phyloP scores from a whole-genome alignment of 768 basidiomycete species.

The Pleurotus platypus region DNA sequence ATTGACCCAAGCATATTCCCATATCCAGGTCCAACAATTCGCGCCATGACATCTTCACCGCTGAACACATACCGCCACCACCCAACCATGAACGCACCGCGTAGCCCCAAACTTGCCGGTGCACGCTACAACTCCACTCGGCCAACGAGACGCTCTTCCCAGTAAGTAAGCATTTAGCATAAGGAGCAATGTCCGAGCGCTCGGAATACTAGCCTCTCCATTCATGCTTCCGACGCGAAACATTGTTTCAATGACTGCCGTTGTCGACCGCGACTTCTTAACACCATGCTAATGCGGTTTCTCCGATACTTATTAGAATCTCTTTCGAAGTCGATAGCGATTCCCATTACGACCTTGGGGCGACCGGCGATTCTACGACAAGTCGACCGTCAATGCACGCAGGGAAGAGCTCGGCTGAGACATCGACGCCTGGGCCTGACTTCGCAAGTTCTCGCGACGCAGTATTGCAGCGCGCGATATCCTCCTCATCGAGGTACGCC shows the following conservation, averaged over 20 bases:
- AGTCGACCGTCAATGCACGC: neutral
- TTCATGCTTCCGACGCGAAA: neutral
- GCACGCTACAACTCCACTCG: neutral
- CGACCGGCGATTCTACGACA: neutral
- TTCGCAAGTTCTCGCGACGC: neutral
- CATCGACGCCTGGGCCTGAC: neutral
- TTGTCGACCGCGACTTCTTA: neutral
- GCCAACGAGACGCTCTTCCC: neutral
- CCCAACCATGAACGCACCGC: neutral
- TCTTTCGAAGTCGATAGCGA: neutral
- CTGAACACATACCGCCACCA: neutral
- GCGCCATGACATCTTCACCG: conserved; percentile 7
- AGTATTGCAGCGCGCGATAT: conserved; percentile 4
- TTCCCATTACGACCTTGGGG: neutral
- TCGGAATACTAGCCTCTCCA: neutral
- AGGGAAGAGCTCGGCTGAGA: neutral
- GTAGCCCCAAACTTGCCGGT: neutral
- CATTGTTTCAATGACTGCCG: neutral
- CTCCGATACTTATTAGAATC: neutral
- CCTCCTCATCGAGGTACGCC: conserved; percentile 5
- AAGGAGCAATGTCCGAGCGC: neutral
- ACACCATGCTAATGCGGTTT: neutral
- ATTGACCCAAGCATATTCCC: conserved; percentile 5
- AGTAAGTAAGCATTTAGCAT: neutral
- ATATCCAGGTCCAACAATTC: conserved; percentile 6